Evolutionary conservation across 164 flowering plant genomes (phyloP).

Genomic region (Echeveria elegans): DNA sequence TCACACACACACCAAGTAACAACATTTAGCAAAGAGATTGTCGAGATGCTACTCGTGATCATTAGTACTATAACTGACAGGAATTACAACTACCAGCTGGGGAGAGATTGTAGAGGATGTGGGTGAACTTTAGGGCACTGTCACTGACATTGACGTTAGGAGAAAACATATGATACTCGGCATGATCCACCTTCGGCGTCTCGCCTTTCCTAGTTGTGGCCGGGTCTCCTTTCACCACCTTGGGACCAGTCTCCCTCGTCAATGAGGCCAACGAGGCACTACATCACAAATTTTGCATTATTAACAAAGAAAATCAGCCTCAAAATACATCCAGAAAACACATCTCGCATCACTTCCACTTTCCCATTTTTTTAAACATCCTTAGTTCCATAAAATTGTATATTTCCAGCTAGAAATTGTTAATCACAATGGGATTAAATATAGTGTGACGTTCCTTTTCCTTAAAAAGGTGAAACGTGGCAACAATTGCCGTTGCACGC

Average conservation of each 20-base stretch:
- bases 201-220: slow-evolving; percentile 19
- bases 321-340: neutral
- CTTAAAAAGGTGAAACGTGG: neutral
- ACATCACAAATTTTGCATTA: neutral
- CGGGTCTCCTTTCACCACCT: slow-evolving; percentile 90
- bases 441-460: too few species aligned
- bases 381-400: too few species aligned
- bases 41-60: too few species aligned
- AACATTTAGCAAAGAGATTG: neutral
- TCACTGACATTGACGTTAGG: slow-evolving; percentile 66
- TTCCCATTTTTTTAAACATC: too few species aligned
- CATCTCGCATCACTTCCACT: neutral
- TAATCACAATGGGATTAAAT: slow-evolving; percentile 2
- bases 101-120: slow-evolving; percentile 93
- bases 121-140: slow-evolving; percentile 88
- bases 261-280: slow-evolving; percentile 95
- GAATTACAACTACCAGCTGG: slow-evolving; percentile 59
- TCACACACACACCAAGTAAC: neutral
- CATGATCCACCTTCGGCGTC: slow-evolving; percentile 6
- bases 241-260: slow-evolving; percentile 92
- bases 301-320: neutral
- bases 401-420: neutral
- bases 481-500: neutral
- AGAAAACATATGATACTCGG: slow-evolving; percentile 21
- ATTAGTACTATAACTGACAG: neutral